Percentiles rank a stretch among this genome's conserved stretches.
Conservation (phyloP, 306 rosid species). For the Gillenia trifoliata region DNA sequence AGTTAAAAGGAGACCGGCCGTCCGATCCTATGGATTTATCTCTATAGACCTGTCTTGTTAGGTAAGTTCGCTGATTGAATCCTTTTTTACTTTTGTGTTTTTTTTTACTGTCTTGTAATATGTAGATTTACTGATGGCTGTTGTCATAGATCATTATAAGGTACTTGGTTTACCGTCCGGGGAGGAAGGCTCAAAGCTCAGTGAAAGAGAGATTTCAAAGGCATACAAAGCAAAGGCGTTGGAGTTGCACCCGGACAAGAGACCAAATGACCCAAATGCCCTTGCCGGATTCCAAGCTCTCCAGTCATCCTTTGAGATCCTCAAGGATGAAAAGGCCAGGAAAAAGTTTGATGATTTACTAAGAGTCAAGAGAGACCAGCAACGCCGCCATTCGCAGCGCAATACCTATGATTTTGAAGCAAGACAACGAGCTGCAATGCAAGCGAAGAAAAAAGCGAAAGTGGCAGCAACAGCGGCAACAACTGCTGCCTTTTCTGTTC, state of each 20-base stretch:
- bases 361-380: conserved; percentile 63
- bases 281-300: conserved; percentile 58
- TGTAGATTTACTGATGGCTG: too few species aligned
- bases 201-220: conserved; percentile 63
- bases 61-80: not conserved
- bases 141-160: conserved; percentile 40
- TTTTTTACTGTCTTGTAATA: not conserved
- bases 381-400: not conserved
- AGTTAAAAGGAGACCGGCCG: too few species aligned
- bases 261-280: conserved; percentile 74
- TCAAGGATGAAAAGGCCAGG: conserved; percentile 74
- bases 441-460: not conserved
- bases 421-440: not conserved
- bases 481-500: not conserved
- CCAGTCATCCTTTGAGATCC: conserved; percentile 68
- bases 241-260: conserved; percentile 86
- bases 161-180: conserved; percentile 78
- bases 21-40: too few species aligned
- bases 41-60: too few species aligned
- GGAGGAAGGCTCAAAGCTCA: conserved; percentile 66
- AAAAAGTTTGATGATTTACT: conserved; percentile 65
- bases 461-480: not conserved
- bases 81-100: not conserved
- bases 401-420: not conserved
- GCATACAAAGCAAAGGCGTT: conserved; percentile 74